These are phyloP conservation scores for Alisma plantagoaquatica DNA, from an alignment of 106 monocot genomes.

Conservation along the genomic window DNA sequence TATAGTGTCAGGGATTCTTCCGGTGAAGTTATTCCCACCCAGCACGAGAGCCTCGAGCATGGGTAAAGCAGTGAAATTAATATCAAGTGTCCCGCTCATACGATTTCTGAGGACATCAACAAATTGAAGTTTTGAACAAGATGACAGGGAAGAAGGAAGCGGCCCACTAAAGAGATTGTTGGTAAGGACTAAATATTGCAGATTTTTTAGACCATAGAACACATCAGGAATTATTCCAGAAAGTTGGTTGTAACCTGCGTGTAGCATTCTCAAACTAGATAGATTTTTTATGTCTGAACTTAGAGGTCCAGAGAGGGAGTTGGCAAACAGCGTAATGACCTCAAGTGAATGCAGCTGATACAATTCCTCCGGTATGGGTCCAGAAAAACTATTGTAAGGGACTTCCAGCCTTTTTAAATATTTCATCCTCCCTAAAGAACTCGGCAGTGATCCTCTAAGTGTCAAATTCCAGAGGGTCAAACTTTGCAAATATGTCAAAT, in stretches of 20 bases:
- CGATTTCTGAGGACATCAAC: slow-evolving; percentile 57
- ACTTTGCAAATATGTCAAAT: no score
- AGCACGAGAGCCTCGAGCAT: slow-evolving; percentile 42
- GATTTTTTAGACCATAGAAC: slow-evolving; percentile 33
- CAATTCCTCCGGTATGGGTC: slow-evolving; percentile 38
- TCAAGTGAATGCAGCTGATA: slow-evolving; percentile 31
- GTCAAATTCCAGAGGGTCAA: no score
- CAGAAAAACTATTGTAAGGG: slow-evolving; percentile 42
- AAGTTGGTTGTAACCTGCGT: slow-evolving; percentile 33
- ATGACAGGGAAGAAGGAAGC: slow-evolving; percentile 32
- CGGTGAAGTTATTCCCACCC: slow-evolving; percentile 40
- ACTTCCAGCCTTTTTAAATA: no score
- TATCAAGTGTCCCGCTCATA: slow-evolving; percentile 22
- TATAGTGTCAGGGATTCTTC: slow-evolving; percentile 37
- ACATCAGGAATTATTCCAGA: slow-evolving; percentile 48
- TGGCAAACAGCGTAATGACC: slow-evolving; percentile 34
- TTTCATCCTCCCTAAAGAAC: no score
- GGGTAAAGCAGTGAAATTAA: slow-evolving; percentile 46
- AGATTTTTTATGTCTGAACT: slow-evolving; percentile 24
- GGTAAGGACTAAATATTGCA: slow-evolving; percentile 28
- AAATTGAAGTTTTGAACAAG: slow-evolving; percentile 22
- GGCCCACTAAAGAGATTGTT: slow-evolving; percentile 43
- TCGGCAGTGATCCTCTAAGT: no score
- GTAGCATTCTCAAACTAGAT: slow-evolving; percentile 20
- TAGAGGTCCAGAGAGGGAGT: slow-evolving; percentile 29